Base-by-base conservation (phyloP, 2,329 filamentous ascomycete genomes). In the Raffaelea albimanens region DNA sequence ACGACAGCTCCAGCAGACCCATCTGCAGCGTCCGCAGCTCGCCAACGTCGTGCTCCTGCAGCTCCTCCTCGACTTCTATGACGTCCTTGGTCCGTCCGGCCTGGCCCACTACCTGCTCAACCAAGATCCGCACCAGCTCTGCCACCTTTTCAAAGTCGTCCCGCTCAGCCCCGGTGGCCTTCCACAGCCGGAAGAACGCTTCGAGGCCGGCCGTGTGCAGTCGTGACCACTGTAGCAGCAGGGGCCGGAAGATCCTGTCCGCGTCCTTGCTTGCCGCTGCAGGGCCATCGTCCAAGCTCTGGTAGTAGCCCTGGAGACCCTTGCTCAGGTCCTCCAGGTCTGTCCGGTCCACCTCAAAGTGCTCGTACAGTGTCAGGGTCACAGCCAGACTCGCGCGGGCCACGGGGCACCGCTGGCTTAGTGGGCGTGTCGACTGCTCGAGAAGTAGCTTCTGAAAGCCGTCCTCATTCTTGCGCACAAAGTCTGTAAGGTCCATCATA, bases 401-500 rank as follows among this genome's bases (percentile, higher is more conserved):
- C 54, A 98, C 75, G 1, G 93, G 93, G 62, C 90, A 96, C 34
- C 91, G 80, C 60, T 88, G 79, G 45, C 80, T 70, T 20, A 78
- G 58, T 2, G 85, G 78, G 58, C 81, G 80, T 7, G 83, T 80
- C 3, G 87, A 84, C 65, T 98, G 93, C 65, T 98, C 93, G 33
- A 96, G 70, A 16, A 98, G 68, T 56, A 95, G 73, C 67, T 95
- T 96, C 62, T 95, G 90, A 57, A 95, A 97, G 11, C 81, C 80
- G 60, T 96, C 90, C 62, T 95, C 88, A 60, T 95, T 83, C 61
- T 89, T 95, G 59, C 85, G 80, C 43, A 95, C 88, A 62, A 88
- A 98, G 63, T 97, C 90, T 2, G 89, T 87, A 58, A 98, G 67
- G 63, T 98, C 93, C 90, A 98, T 97, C 79, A 98, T 87, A 23